These are phyloP conservation scores for Geotrichum aggregatum DNA, from an alignment of 1,139 yeast genomes.

Conservation along the genomic window DNA sequence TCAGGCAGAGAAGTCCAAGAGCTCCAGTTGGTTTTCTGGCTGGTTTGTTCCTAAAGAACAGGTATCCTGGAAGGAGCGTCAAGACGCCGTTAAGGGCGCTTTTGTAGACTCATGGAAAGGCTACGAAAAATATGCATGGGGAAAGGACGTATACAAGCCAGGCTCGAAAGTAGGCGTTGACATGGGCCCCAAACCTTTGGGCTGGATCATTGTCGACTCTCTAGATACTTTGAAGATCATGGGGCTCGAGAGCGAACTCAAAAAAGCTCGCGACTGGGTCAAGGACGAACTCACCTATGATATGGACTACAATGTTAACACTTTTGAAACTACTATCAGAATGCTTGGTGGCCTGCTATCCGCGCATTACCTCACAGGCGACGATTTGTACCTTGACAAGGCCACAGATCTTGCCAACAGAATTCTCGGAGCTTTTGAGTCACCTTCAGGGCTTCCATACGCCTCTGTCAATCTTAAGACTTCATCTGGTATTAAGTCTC, in stretches of 20 bases:
- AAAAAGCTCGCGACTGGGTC: slow-evolving; percentile 71
- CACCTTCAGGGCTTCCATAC: slow-evolving; percentile 67
- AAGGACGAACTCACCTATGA: slow-evolving; percentile 53
- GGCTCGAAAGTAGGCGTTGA: slow-evolving; percentile 59
- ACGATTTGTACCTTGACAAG: slow-evolving; percentile 67
- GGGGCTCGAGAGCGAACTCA: slow-evolving; percentile 66
- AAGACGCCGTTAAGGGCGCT: slow-evolving; percentile 55
- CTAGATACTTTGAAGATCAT: slow-evolving; percentile 79
- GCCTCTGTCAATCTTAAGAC: slow-evolving; percentile 70
- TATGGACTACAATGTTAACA: slow-evolving; percentile 71
- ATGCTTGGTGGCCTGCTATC: slow-evolving; percentile 90
- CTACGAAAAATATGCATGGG: slow-evolving; percentile 79
- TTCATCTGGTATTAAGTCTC: slow-evolving; percentile 57
- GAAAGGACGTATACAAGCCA: slow-evolving; percentile 66
- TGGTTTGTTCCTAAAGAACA: slow-evolving; percentile 10
- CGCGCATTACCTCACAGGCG: slow-evolving; percentile 68
- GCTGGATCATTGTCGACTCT: slow-evolving; percentile 93
- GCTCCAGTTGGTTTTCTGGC: slow-evolving; percentile 5
- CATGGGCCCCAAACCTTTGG: slow-evolving; percentile 80
- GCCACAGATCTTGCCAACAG: slow-evolving; percentile 66
- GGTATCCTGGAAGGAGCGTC: slow-evolving; percentile 45
- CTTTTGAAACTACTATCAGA: slow-evolving; percentile 89
- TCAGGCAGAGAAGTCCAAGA: background rate
- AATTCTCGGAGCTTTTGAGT: slow-evolving; percentile 59
- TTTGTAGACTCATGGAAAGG: slow-evolving; percentile 78